Evolutionary conservation across 169 alveolate genomes (phyloP), one percentile per base, ranked within the genome.

Genomic region (Plasmodium coatneyi): DNA sequence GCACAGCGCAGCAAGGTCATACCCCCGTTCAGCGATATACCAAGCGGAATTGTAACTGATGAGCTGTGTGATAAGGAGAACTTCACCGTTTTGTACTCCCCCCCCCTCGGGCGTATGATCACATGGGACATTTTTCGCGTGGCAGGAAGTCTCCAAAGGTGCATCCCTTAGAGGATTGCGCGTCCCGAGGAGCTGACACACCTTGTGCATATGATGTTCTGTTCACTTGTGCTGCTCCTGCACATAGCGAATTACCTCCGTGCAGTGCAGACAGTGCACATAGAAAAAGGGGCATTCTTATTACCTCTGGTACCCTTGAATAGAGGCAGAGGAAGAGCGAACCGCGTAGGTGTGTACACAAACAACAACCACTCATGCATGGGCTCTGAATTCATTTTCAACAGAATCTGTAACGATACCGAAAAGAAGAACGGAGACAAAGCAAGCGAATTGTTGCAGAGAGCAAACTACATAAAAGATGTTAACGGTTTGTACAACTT

Each of bases 381-480:
- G 41, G 93, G 93, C 2, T 74, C 81, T 7, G 70, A 86, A 32
- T 86, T 36, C 43, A 52, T 86, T 39, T 86, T 86, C 80, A 86
- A 86, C 66, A 49, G 12, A 86, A 54, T 86, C n/a, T 74, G 60
- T 56, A 86, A 86, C 70, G 86, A 76, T 22, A 86, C 43, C 30
- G 36, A 76, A 30, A 86, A 86, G 41, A 25, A 74, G 16, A 86
- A 76, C 36, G 93, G 93, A 76, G 93, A 86, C 80, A 86, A 86
- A 34, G 60, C 93, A 30, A 86, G 93, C 30, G 93, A 86, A 76
- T 19, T 86, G 43, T 43, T 86, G 28, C 79, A 54, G 6, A 39
- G 93, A 76, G 93, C 93, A 32, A 86, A 86, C 39, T 86, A 86
- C 22, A 76, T 86, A 25, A 86, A 36, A 36, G 93, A 86, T 52